Percentiles rank a stretch among this genome's conserved stretches.
Conservation (phyloP, 1,284 basidiomycete genomes). For the Melampsora americana region DNA sequence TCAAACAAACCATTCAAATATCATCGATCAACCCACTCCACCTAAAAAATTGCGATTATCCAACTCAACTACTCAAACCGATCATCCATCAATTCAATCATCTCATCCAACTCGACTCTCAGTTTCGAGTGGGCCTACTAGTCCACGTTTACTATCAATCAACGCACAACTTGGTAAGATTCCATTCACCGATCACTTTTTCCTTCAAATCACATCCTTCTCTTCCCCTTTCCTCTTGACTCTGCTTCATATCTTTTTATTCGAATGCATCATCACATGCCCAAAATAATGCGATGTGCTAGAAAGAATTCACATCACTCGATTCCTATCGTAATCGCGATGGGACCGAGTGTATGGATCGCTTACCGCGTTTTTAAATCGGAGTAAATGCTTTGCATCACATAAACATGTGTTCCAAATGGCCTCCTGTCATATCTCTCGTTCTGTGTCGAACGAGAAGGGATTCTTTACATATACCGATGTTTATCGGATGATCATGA, state of each 20-base stretch:
- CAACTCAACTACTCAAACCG: not conserved
- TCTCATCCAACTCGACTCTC: not conserved
- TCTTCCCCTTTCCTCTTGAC: not conserved
- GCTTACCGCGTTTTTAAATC: too few relatives aligned
- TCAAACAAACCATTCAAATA: not conserved
- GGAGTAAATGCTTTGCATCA: too few relatives aligned
- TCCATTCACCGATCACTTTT: not conserved
- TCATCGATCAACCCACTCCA: slow-evolving; percentile 28
- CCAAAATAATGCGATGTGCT: too few relatives aligned
- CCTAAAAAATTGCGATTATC: slow-evolving; percentile 27
- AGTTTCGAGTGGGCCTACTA: not conserved
- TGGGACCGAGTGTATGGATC: too few relatives aligned
- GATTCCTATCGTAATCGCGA: too few relatives aligned
- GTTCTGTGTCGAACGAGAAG: too few relatives aligned
- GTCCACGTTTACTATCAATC: not conserved
- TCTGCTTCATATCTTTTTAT: not conserved
- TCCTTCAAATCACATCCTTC: not conserved
- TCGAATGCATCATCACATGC: too few relatives aligned
- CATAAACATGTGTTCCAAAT: too few relatives aligned
- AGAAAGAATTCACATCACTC: too few relatives aligned
- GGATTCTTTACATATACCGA: too few relatives aligned
- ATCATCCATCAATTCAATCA: not conserved
- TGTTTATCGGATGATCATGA: too few relatives aligned
- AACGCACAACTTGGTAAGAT: not conserved
- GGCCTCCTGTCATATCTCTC: too few relatives aligned